A percentile compares a stretch with the other conserved stretches of the same genome.
Evolutionary conservation across 1,284 basidiomycete species (phyloP).

Genomic region (Marasmius oreades): DNA sequence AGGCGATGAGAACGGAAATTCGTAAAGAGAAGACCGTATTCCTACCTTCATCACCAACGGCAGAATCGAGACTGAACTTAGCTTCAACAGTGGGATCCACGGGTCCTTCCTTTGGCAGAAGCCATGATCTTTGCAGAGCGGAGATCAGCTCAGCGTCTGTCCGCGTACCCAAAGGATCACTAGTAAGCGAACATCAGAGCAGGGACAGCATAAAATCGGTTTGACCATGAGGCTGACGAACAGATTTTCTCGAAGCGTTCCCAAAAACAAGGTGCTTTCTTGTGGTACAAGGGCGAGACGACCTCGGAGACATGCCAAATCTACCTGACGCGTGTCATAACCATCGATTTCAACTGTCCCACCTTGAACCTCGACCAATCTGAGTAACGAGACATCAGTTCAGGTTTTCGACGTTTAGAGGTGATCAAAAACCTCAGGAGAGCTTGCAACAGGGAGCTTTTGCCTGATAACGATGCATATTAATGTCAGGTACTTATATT

Average conservation of each 20-base stretch:
- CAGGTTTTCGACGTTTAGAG: not conserved
- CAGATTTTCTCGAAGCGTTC: constrained; percentile 68
- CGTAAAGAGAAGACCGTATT: not conserved
- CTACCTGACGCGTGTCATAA: constrained; percentile 52
- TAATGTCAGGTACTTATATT: constrained; percentile 11
- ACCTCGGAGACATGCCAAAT: constrained; percentile 53
- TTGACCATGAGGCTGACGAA: constrained; percentile 27
- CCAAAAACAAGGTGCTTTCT: constrained; percentile 61
- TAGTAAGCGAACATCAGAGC: constrained; percentile 19
- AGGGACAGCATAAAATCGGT: not conserved
- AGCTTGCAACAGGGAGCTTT: constrained; percentile 72
- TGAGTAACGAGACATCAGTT: constrained; percentile 31
- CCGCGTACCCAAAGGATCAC: constrained; percentile 55
- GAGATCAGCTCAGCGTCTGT: constrained; percentile 49
- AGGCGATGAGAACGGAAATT: not conserved
- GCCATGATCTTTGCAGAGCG: constrained; percentile 54
- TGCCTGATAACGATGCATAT: constrained; percentile 38
- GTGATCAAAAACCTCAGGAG: constrained; percentile 54
- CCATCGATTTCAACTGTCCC: constrained; percentile 76
- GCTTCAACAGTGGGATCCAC: constrained; percentile 47
- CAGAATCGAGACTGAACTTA: constrained; percentile 66
- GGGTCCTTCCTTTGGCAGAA: constrained; percentile 49
- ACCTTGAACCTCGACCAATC: constrained; percentile 59
- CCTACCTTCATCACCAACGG: constrained; percentile 60
- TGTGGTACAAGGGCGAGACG: constrained; percentile 73